These are phyloP conservation scores for Thozetella sp. DNA, from an alignment of 495 filamentous ascomycete genomes.

Conservation along the genomic window DNA sequence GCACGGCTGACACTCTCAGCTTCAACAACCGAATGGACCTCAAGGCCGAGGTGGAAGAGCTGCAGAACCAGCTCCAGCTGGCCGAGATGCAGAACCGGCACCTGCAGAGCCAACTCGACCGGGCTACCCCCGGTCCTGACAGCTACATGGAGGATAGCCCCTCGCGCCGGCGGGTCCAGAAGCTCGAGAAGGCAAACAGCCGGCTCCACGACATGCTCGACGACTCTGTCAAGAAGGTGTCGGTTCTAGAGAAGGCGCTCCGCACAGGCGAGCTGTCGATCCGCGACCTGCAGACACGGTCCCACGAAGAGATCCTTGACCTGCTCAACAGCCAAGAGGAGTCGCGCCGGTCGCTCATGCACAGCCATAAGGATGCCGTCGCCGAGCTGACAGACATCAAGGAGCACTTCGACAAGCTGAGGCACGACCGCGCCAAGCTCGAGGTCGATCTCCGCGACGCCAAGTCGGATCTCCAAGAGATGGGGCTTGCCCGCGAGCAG, in stretches of 20 bases:
- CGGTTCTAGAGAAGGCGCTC: conserved; percentile 83
- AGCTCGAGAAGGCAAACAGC: conserved; percentile 90
- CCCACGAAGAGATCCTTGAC: conserved; percentile 93
- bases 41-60: conserved; percentile 85
- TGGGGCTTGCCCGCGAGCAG: conserved; percentile 76
- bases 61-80: conserved; percentile 94
- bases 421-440: conserved; percentile 71
- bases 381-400: conserved; percentile 86
- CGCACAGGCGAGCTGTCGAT: conserved; percentile 87
- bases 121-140: conserved; percentile 54
- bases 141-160: conserved; percentile 79
- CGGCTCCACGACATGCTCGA: conserved; percentile 94
- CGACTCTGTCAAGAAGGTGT: conserved; percentile 92
- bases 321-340: conserved; percentile 93
- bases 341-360: conserved; percentile 77
- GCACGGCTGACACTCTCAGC: conserved; percentile 84
- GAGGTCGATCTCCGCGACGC: conserved; percentile 92
- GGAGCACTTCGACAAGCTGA: conserved; percentile 80
- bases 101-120: conserved; percentile 84
- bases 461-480: conserved; percentile 80
- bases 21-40: conserved; percentile 91
- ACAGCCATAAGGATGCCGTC: conserved; percentile 83
- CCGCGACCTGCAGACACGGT: conserved; percentile 89
- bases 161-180: conserved; percentile 79
- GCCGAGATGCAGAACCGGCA: conserved; percentile 96